Percentiles rank a stretch among this genome's conserved stretches.
Conservation (phyloP, 2,329 filamentous ascomycete species). For the Penicillium brasilianum region DNA sequence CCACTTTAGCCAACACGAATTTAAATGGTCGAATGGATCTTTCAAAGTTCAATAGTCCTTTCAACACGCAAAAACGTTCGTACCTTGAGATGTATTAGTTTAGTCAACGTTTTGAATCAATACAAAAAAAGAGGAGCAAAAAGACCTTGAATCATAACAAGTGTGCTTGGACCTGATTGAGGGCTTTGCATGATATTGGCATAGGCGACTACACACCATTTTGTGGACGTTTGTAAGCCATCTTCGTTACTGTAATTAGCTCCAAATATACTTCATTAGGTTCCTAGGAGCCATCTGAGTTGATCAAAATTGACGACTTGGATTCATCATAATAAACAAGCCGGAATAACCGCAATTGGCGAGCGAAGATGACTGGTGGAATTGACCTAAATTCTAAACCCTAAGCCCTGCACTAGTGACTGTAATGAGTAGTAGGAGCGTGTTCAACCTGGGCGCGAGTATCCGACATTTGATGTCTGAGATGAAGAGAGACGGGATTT, state of each 20-base stretch:
- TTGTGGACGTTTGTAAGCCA: slow-evolving; percentile 2
- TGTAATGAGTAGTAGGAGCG: too few relatives aligned
- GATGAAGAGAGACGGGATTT: too few relatives aligned
- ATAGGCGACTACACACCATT: slow-evolving; percentile 2
- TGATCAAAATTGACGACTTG: slow-evolving; percentile 5
- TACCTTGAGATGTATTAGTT: not conserved
- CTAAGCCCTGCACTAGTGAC: too few relatives aligned
- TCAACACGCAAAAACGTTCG: not conserved
- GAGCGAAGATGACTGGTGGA: not conserved
- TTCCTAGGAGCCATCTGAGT: not conserved
- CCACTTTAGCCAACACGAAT: not conserved
- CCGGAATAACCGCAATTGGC: not conserved
- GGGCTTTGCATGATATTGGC: slow-evolving; percentile 1
- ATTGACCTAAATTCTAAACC: slow-evolving; percentile 1
- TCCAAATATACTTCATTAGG: slow-evolving; percentile 4
- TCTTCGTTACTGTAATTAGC: slow-evolving; percentile 4
- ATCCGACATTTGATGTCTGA: too few relatives aligned
- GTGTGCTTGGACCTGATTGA: slow-evolving; percentile 1
- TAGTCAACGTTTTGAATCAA: not conserved
- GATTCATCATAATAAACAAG: slow-evolving; percentile 1
- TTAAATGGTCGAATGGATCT: not conserved
- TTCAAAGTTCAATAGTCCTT: not conserved
- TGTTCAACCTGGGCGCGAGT: too few relatives aligned
- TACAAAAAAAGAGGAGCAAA: not conserved
- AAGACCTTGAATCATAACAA: not conserved